These are phyloP conservation scores for Alternaria gaisen DNA, from an alignment of 2,329 filamentous ascomycete genomes.

Conservation along the genomic window DNA sequence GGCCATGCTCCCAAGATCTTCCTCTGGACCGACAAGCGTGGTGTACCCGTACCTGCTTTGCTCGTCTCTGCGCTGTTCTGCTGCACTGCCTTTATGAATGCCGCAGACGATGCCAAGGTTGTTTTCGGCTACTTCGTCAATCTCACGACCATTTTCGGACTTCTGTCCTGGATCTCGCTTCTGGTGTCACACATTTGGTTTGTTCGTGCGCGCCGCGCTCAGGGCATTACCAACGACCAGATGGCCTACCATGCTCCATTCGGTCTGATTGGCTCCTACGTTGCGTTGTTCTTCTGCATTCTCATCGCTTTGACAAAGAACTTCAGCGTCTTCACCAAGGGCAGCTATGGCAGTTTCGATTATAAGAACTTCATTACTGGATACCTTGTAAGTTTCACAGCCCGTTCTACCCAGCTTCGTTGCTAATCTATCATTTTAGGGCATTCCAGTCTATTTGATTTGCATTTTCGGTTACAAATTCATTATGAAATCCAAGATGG, in stretches of 20 bases:
- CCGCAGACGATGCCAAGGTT: constrained; percentile 49
- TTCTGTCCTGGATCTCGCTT: constrained; percentile 60
- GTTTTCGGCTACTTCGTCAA: constrained; percentile 62
- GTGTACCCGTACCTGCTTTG: constrained; percentile 75
- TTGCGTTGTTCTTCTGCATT: constrained; percentile 73
- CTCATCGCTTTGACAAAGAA: constrained; percentile 85
- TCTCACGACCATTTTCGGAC: constrained; percentile 53
- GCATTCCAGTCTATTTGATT: constrained; percentile 75
- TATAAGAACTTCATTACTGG: constrained; percentile 81
- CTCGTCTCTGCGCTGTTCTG: constrained; percentile 68
- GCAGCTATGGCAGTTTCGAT: constrained; percentile 66
- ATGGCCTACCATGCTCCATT: constrained; percentile 72
- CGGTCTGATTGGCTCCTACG: constrained; percentile 73
- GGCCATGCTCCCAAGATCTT: constrained; percentile 77
- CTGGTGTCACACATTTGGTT: constrained; percentile 61
- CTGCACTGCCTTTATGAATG: constrained; percentile 70
- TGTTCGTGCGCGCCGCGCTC: constrained; percentile 56
- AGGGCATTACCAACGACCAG: constrained; percentile 55
- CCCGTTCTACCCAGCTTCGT: background rate
- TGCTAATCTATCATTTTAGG: constrained; percentile 61
- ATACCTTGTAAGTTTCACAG: constrained; percentile 57
- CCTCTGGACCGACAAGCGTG: constrained; percentile 73
- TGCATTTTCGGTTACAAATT: constrained; percentile 68
- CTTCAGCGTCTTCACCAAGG: constrained; percentile 73
- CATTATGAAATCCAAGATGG: constrained; percentile 38